phyloP scores from a whole-genome alignment of 495 filamentous ascomycete species.

The Talaromyces nanjingensis region DNA sequence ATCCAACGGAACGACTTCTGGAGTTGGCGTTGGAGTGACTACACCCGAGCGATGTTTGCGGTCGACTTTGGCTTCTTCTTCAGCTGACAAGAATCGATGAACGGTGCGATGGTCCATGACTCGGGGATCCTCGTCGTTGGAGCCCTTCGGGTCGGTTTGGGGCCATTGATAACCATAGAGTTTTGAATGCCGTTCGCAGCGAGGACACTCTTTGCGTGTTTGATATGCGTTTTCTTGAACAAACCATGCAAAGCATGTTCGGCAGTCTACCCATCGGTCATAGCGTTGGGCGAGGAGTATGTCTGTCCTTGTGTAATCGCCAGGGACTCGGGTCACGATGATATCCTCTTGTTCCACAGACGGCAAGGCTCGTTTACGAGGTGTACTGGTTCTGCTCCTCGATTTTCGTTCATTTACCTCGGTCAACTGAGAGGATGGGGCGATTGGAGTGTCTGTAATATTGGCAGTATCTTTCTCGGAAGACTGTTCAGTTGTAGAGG shows the following conservation, averaged over 20 bases:
- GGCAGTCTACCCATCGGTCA: slow-evolving; percentile 80
- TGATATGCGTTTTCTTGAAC: slow-evolving; percentile 82
- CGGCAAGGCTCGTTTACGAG: slow-evolving; percentile 15
- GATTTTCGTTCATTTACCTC: neutral
- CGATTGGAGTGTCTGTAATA: neutral
- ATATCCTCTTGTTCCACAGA: slow-evolving; percentile 36
- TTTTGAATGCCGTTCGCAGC: slow-evolving; percentile 93
- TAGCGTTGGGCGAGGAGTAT: slow-evolving; percentile 64
- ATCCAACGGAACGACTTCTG: slow-evolving; percentile 21
- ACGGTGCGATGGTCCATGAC: slow-evolving; percentile 66
- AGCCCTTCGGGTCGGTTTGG: slow-evolving; percentile 75
- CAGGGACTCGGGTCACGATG: slow-evolving; percentile 48
- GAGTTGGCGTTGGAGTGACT: slow-evolving; percentile 24
- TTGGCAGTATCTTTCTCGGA: neutral
- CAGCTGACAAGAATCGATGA: slow-evolving; percentile 59
- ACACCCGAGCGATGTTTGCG: slow-evolving; percentile 34
- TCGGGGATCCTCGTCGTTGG: slow-evolving; percentile 66
- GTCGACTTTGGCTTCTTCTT: slow-evolving; percentile 56
- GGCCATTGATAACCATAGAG: slow-evolving; percentile 94
- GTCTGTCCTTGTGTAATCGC: slow-evolving; percentile 72
- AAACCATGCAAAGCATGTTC: slow-evolving; percentile 71
- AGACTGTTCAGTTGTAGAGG: neutral
- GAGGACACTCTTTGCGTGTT: slow-evolving; percentile 74
- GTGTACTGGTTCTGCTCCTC: neutral
- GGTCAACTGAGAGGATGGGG: neutral